Base-by-base conservation (phyloP, 352 stramenopile species). In the Sclerospora graminicola region DNA sequence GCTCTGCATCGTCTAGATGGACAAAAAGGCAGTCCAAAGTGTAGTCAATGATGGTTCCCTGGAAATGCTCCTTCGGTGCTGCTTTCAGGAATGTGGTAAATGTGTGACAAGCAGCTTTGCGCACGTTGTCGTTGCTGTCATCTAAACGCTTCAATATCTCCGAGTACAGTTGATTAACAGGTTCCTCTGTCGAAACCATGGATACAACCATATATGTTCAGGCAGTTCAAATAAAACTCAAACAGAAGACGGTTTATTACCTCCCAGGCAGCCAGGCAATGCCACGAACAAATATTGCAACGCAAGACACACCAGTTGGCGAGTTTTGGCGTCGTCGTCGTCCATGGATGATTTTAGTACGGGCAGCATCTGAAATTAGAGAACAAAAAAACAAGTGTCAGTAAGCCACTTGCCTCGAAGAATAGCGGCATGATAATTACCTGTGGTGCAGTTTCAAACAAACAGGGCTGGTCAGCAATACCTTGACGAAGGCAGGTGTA, bases 111-210 rank as follows among this genome's bases (percentile, higher is more conserved):
- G 82, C 82, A 6, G 79, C 71, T 43, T 82, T 85, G 38, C 87
- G 82, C 38, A 96, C 87, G 14, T 70, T 79, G 45, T 96, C 84
- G 48, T 90, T 94, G 52, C 82, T 93, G 57, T 96, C 87, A 42
- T 96, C 87, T 14, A 96, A 64, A 2, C 85, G 84, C 63, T 96
- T 96, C 36, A 96, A 63, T 39, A 96, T 88, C 23, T 96, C 87
- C 7, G 87, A 71, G 51, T 96, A 95, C 6, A 96, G 64, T 21
- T 95, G 78, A 57, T 91, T 73, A 34, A 96, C 83, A 10, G 84
- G 82, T 46, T 96, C 85, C 66, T 93, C 82, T 89, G 47, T 42
- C 10, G 28, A 41, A 41, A 33, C 8, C 23, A 48, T n/a, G 42
- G 7, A 16, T 45, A 6, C 0, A n/a, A 26, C 21, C 21, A 26